These are phyloP conservation scores for Pseudonitzschia delicatissima DNA, from an alignment of 108 stramenopile genomes.

Conservation along the genomic window DNA sequence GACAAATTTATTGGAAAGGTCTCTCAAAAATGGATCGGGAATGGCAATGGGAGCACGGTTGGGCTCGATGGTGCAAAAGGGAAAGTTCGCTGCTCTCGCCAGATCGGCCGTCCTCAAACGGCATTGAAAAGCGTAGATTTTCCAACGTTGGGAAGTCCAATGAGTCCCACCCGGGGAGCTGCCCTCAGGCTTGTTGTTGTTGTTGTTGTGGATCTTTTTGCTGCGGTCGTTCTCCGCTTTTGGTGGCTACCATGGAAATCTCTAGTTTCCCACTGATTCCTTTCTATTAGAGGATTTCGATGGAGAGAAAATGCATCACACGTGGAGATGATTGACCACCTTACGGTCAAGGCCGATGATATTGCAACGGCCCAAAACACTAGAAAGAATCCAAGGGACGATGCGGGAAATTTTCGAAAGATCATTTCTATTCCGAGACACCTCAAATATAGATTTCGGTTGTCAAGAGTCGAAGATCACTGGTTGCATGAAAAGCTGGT, in stretches of 20 bases:
- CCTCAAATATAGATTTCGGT: too few species aligned
- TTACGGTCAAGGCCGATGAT: too few species aligned
- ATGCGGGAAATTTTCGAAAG: too few species aligned
- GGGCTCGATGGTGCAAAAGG: constrained; percentile 99
- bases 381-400: too few species aligned
- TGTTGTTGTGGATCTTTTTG: background rate
- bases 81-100: constrained; percentile 76
- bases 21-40: constrained; percentile 64
- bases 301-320: background rate
- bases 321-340: background rate
- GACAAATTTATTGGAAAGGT: constrained; percentile 21
- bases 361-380: too few species aligned
- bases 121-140: constrained; percentile 90
- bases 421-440: too few species aligned
- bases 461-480: too few species aligned
- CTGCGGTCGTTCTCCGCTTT: background rate
- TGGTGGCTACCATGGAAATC: background rate
- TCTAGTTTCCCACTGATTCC: background rate
- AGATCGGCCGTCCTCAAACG: constrained; percentile 50
- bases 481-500: too few species aligned
- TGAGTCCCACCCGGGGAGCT: constrained; percentile 52
- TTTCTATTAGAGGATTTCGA: background rate
- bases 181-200: constrained; percentile 57
- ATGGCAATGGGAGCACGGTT: constrained; percentile 79
- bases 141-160: constrained; percentile 94